Conservation (phyloP, 1,284 basidiomycete species). For the Naganishia sp. region DNA sequence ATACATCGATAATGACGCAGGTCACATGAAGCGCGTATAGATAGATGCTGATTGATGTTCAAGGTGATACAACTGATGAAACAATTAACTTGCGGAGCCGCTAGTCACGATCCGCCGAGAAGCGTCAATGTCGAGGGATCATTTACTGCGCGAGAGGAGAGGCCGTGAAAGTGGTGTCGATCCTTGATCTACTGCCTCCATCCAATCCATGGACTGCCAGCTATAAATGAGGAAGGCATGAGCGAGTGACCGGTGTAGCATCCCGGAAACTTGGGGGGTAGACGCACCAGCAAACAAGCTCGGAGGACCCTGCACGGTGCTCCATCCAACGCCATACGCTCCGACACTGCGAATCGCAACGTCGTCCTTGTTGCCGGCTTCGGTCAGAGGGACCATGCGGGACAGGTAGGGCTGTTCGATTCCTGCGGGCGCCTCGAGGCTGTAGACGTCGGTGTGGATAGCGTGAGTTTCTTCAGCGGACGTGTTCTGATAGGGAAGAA, state of each 20-base stretch:
- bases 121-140: no score
- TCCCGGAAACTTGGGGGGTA: not conserved
- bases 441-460: slow-evolving; percentile 4
- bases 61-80: no score
- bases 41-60: no score
- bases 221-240: slow-evolving; percentile 1
- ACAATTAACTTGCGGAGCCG: not conserved
- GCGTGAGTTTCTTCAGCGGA: not conserved
- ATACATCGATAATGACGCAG: no score
- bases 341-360: not conserved
- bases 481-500: not conserved
- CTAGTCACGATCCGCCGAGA: no score
- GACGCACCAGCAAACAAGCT: slow-evolving; percentile 30
- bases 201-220: slow-evolving; percentile 27
- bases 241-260: not conserved
- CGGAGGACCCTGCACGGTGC: slow-evolving; percentile 24
- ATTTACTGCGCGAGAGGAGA: not conserved
- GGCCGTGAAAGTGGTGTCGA: not conserved
- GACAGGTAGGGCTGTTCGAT: slow-evolving; percentile 29
- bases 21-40: no score
- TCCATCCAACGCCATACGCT: slow-evolving; percentile 2
- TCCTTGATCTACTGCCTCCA: slow-evolving; percentile 6
- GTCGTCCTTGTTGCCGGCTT: not conserved
- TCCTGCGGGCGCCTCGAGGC: slow-evolving; percentile 30
- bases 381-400: slow-evolving; percentile 8